Base-by-base conservation (phyloP, 139 green algal species). In the Asterochloris sp. region DNA sequence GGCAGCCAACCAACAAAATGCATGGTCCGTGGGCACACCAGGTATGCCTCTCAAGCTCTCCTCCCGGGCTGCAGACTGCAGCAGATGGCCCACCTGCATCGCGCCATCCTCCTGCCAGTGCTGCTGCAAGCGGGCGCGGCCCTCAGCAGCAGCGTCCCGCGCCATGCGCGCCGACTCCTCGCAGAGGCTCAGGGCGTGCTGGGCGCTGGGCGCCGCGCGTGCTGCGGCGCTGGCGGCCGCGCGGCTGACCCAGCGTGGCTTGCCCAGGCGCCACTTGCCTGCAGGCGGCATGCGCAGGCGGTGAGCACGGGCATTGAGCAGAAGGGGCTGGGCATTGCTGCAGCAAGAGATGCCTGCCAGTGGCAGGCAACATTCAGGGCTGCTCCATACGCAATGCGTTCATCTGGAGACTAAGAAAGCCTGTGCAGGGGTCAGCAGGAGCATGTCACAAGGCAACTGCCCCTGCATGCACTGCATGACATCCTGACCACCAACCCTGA, bases 221-320 rank as follows among this genome's bases (percentile, higher is more conserved):
- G 64, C 74, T 16, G 24, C 38, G 10, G 28, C 66, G 14, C 60
- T 26, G 54, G 64, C 19, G n/a, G 61, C 19, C 47, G 62, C 17
- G 15, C 21, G 19, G 47, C 76, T 68, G 76, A 85, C 64, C 76
- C 80, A 85, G 38, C 61, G 63, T 8, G 66, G 80, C 61, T 74
- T 64, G 23, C 84, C 80, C 13, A 73, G 61, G 27, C 62, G 60
- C 84, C 84, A 88, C 69, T 62, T 61, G 14, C 83, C 83, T 86
- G 78, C 27, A 54, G 38, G 38, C 38, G 6, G 38, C 38, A 54
- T 54, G 38, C 6, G 38, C 38, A 54, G 38, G 38, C 38, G 38
- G 38, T 6, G 38, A 54, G 38, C 38, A 54, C 6, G 38, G 38
- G 38, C 38, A 54, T 6, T 54, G 38, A 54, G 38, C 38, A 2